Base-by-base conservation (phyloP, 2,329 filamentous ascomycete species). In the Penicillium concentricum region DNA sequence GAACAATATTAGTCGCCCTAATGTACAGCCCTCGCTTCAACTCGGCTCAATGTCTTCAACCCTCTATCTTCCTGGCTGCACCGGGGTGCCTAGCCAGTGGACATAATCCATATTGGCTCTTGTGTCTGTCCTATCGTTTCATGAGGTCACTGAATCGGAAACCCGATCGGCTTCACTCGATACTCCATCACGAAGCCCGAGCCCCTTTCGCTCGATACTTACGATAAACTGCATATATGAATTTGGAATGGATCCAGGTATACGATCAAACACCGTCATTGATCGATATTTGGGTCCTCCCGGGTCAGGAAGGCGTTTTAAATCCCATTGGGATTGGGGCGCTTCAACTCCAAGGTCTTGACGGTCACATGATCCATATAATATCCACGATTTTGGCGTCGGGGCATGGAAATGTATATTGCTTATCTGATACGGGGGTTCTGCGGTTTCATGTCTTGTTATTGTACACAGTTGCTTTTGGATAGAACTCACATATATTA, bases 51-150 rank as follows among this genome's bases (percentile, higher is more conserved):
- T 32, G 24, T 51, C 45, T 34, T 43, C 30, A 48, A 38, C 20
- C 22, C 38, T 15, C 44, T 22, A 50, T 41, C 34, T 30, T 28
- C 28, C 46, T 32, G 41, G 49, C 50, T 45, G 51, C 34, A 32
- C 2, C n/a, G 10, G 15, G 20, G 30, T 30, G n/a, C 22, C 4
- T 22, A 42, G 30, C 37, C 42, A 39, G 34, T 30, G 45, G 46
- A 53, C 52, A 60, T 41, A 58, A 58, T 50, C 53, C 56, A 45
- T 20, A 22, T 35, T 44, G 52, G 51, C 59, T 45, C 53, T 60
- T 55, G 57, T 57, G 44, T 53, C 44, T 20, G 39, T 60, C 49
- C 47, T 30, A 43, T 59, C 56, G 38, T 61, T 62, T 50, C 26
- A 47, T 44, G 43, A 34, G 34, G 34, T 35, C 41, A 41, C 20